These are phyloP conservation scores for Madurella mycetomatis DNA, from an alignment of 2,329 filamentous ascomycete genomes.

Conservation along the genomic window DNA sequence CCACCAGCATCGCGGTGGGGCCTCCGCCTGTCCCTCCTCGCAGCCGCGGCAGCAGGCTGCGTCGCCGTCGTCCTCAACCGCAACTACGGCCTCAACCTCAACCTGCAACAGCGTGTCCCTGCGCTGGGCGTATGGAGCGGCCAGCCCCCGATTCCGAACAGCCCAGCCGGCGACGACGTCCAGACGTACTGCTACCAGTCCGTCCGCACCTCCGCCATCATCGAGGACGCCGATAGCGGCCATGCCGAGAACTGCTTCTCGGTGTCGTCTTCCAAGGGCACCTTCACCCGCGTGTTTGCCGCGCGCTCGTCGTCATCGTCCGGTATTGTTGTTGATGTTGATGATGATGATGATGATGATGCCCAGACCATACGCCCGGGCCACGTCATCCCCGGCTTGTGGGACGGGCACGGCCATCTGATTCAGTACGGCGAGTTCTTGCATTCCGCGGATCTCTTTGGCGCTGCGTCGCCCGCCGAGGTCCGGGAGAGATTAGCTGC, in stretches of 20 bases:
- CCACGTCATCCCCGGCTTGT: constrained; percentile 61
- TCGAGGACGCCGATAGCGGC: background rate
- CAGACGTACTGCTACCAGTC: constrained; percentile 39
- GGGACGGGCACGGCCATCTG: constrained; percentile 68
- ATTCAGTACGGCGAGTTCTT: constrained; percentile 62
- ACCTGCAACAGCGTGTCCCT: constrained; percentile 5
- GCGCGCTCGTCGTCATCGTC: background rate
- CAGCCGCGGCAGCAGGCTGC: background rate
- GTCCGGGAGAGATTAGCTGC: constrained; percentile 47
- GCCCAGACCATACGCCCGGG: constrained; percentile 33
- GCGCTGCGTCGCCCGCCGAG: constrained; percentile 50
- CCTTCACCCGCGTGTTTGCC: constrained; percentile 10
- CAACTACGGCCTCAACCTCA: background rate
- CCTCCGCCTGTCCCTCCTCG: constrained; percentile 19
- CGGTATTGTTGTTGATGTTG: too few relatives aligned
- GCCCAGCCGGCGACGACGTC: background rate
- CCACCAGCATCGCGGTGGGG: constrained; percentile 13
- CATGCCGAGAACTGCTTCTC: constrained; percentile 16
- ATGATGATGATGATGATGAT: too few relatives aligned
- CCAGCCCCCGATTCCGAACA: background rate
- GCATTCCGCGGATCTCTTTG: constrained; percentile 62
- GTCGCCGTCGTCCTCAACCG: constrained; percentile 16
- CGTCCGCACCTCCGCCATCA: constrained; percentile 35
- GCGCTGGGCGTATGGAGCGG: background rate
- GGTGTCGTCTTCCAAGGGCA: constrained; percentile 5